A percentile compares a stretch with the other conserved stretches of the same genome.
phyloP scores from a whole-genome alignment of 179 eudicot species.

The Amaranthus tricolor region DNA sequence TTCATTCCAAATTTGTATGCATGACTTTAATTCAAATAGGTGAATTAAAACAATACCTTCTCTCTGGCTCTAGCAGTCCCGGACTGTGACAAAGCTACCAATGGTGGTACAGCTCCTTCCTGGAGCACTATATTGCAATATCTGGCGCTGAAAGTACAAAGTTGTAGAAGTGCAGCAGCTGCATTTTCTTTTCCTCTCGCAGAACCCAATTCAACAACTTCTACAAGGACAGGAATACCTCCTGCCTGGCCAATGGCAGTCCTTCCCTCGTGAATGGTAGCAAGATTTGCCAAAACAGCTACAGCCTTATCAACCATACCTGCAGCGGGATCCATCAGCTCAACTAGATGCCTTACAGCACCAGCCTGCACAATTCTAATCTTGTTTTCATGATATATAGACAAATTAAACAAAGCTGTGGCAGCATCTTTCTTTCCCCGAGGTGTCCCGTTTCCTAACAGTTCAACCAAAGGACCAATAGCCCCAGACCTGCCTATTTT shows the following conservation, averaged over 20 bases:
- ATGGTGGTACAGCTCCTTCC: conserved; percentile 4
- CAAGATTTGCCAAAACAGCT: conserved; percentile 8
- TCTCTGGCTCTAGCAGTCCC: conserved; percentile 5
- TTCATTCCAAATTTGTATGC: neutral
- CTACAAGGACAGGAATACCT: conserved; percentile 1
- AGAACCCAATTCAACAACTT: neutral
- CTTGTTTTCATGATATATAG: conserved; percentile 7
- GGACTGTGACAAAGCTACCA: neutral
- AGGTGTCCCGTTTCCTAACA: conserved; percentile 2
- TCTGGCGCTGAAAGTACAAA: conserved; percentile 3
- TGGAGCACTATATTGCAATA: neutral
- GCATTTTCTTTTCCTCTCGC: neutral
- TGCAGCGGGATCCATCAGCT: neutral
- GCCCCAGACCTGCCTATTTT: conserved; percentile 15
- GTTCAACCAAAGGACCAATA: conserved; percentile 12
- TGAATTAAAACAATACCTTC: neutral
- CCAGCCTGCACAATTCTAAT: conserved; percentile 5
- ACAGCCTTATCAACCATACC: conserved; percentile 11
- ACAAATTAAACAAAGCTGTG: conserved; percentile 11
- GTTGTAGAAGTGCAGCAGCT: conserved; percentile 7
- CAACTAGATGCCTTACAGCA: neutral
- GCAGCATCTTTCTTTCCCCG: conserved; percentile 7
- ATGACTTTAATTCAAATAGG: too few relatives aligned
- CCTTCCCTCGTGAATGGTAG: conserved; percentile 1
- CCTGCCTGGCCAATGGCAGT: conserved; percentile 10